phyloP scores from a whole-genome alignment of 768 basidiomycete genomes.

The Tylopilus subfusipes region DNA sequence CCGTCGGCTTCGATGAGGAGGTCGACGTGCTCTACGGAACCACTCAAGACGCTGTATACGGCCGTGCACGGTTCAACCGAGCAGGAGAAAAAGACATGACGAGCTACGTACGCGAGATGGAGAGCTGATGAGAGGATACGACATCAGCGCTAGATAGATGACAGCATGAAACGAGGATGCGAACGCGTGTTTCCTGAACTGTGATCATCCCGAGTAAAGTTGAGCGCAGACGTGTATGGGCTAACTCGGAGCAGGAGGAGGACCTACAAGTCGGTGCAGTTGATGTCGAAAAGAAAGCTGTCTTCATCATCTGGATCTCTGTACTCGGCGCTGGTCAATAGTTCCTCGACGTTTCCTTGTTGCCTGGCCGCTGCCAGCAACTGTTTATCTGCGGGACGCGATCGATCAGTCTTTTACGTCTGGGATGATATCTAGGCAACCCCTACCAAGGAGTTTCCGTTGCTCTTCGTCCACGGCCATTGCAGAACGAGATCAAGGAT shows the following conservation, averaged over 20 bases:
- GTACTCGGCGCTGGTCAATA: conserved; percentile 18
- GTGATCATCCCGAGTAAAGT: not conserved
- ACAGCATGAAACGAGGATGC: conserved; percentile 5
- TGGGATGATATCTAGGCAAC: not conserved
- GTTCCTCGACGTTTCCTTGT: conserved; percentile 25
- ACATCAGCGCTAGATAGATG: conserved; percentile 12
- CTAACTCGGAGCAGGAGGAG: no score
- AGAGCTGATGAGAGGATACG: conserved; percentile 19
- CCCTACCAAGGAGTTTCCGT: conserved; percentile 21
- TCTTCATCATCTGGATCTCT: conserved; percentile 17
- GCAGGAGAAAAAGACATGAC: not conserved
- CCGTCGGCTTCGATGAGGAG: conserved; percentile 24
- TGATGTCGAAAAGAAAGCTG: conserved; percentile 29
- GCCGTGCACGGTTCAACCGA: not conserved
- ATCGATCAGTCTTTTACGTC: not conserved
- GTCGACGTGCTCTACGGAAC: conserved; percentile 18
- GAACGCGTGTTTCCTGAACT: conserved; percentile 32
- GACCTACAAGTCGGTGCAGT: conserved; percentile 31
- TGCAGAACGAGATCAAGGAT: not conserved
- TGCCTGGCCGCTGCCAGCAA: conserved; percentile 24
- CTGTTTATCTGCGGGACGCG: conserved; percentile 20
- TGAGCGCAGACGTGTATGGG: not conserved
- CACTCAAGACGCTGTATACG: conserved; percentile 13
- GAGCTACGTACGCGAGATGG: conserved; percentile 29
- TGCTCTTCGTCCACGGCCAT: conserved; percentile 18